Base-by-base conservation (phyloP, 768 basidiomycete genomes). In the Suillus plorans region DNA sequence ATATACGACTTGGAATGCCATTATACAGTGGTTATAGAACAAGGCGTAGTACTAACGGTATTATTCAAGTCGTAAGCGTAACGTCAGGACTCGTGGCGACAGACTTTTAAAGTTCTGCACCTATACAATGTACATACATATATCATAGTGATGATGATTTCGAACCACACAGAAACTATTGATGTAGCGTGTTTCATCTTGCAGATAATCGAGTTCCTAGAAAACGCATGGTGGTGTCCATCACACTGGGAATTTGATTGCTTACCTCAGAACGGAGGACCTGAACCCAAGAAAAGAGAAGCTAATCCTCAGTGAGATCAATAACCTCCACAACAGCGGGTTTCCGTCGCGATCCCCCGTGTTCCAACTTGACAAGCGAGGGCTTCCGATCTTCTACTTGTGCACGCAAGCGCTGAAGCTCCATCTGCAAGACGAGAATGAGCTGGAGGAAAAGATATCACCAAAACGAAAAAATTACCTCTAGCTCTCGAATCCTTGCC, bases 331-430 rank as follows among this genome's bases (percentile, higher is more conserved):
- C 14, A n/a, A 6, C 10, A 6, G 53, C 31, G 5, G 6, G 10
- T 34, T 55, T 34, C 34, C 53, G 53, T 20, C 20, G 53, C 20
- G 53, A 55, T n/a, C 20, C 31, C 5, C 53, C 53, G 10, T 34
- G 9, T 55, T 69, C 67, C 42, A 53, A 63, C 60, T 73, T 71
- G 59, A 71, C 50, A 34, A 60, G 68, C 39, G 71, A 67, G 9
- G 68, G 59, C 31, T 71, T 71, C 10, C 25, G 63, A 31, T 67
- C 70, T 34, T 69, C 61, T 20, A 63, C 53, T 63, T 70, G 18
- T 22, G 31, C 56, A 14, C 72, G 67, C n/a, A 69, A 66, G 28
- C 69, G 72, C 49, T 71, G 68, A 28, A 71, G 66, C 39, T 71
- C 68, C 55, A 66, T 64, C 69, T 67, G 18, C 41, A 25, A 47